Evolutionary conservation across 345 rosid species (phyloP), one percentile per base, ranked within the genome.

Genomic region (Euphorbia tirucalli): DNA sequence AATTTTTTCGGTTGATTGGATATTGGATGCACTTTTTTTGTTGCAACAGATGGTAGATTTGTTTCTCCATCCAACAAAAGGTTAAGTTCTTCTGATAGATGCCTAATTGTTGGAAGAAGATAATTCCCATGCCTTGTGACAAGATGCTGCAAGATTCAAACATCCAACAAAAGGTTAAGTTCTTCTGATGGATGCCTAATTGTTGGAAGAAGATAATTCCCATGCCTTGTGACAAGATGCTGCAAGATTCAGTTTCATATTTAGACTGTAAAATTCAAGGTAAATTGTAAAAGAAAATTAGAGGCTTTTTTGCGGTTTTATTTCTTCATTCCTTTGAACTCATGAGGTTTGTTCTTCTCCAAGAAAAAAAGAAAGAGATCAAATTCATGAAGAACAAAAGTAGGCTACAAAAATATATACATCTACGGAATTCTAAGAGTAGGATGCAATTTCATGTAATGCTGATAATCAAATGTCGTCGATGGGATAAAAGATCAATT

Each of bases 131-230:
- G 73, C 2, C 56, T 68, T 13, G n/a, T 46, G 18, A 82, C 74
- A 70, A 84, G 80, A 69, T 82, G 84, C 87, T 84, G 85, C 80
- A 77, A 70, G 52, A 56, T 30, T 32, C 60, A n/a, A 35, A 76
- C 77, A 60, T 84, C 85, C 77, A 84, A 75, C 56, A 80, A 70
- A 65, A 84, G 83, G 66, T 77, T 77, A 72, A 84, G 76, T 43
- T 68, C 78, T 59, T 77, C 25, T 3, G 87, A 77, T 21, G 77
- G 63, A 28, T 72, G 61, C 60, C 62, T 77, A 49, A 84, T 75
- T 32, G 74, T 67, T 41, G 75, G 68, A 72, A 84, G 85, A 70
- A 84, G 75, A 75, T 50, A 72, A 75, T 79, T 80, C 60, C 87
- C 87, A 32, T 84, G 73, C 2, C 56, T 68, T 13, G n/a, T 46